Base-by-base conservation (phyloP, 2,329 filamentous ascomycete genomes). In the Botrytis galanthina region DNA sequence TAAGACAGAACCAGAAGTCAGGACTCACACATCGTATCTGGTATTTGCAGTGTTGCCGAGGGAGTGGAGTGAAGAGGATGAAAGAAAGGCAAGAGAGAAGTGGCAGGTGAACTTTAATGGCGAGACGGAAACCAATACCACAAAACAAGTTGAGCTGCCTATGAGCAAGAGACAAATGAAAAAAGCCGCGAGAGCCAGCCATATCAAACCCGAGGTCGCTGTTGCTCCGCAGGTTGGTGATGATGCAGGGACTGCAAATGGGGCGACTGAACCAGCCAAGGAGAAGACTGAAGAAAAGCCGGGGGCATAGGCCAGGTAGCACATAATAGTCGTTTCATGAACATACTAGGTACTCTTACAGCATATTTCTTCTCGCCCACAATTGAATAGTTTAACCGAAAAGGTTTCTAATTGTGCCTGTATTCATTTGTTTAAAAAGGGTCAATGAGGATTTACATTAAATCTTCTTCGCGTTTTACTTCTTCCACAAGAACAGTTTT, bases 11-110 rank as follows among this genome's bases (percentile, higher is more conserved):
- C 85, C 90, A 0, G 96, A 99, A 80, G 84, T 98, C 74, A 98
- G 97, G 86, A 96, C 93, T 12, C 96, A 99, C 83, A 99, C 96
- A 0, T 96, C 93, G n/a, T 99, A 99, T 81, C 87, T 99, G 7
- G 92, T 97, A 7, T 99, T 99, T 84, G 96, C 96, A 0, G 85
- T 96, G 4, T 83, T 99, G 74, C 95, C 96, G n/a, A 87, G 90
- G 61, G 91, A 93, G 75, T 99, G 96, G 96, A 91, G 86, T 0
- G 91, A 89, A 51, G 92, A 92, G 74, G 93, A 97, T 77, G 96
- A 99, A 83, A 87, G 87, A 46, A 86, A 87, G 44, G 90, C 91
- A 69, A 83, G 87, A 76, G 85, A 87, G 70, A 88, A 87, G 75
- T 94, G 90, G 88, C 70, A 66, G 20, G 73, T 78, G 10, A 74